phyloP scores from a whole-genome alignment of 345 rosid genomes.

The Boechera retrofracta region DNA sequence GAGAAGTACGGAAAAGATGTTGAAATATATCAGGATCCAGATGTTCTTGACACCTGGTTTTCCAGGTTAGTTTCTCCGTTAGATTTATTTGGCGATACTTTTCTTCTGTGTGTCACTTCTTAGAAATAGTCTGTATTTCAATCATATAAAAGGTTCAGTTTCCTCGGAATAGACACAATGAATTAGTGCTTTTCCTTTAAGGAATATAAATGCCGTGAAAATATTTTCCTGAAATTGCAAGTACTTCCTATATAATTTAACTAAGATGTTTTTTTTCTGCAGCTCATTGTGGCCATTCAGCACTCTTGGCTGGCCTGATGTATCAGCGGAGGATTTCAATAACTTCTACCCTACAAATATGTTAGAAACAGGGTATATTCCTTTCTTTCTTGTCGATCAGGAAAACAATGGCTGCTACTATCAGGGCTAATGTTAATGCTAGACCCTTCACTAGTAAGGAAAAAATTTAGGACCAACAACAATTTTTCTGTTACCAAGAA shows the following conservation, averaged over 20 bases:
- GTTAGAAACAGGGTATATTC: conserved; percentile 91
- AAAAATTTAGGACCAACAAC: conserved; percentile 22
- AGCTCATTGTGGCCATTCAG: conserved; percentile 98
- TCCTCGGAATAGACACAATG: background rate
- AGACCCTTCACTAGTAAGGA: background rate
- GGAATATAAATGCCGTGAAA: background rate
- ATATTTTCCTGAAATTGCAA: conserved; percentile 9
- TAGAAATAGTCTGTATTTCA: conserved; percentile 9
- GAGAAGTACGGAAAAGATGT: conserved; percentile 80
- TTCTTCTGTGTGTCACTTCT: conserved; percentile 3
- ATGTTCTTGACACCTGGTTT: conserved; percentile 99
- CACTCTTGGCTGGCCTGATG: conserved; percentile 98
- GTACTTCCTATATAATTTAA: conserved; percentile 11
- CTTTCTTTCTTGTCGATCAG: conserved; percentile 22
- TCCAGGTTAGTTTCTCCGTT: conserved; percentile 69
- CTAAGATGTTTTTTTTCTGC: conserved; percentile 38
- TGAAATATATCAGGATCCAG: conserved; percentile 93
- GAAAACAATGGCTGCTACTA: conserved; percentile 23
- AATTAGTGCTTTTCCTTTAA: background rate
- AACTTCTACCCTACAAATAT: conserved; percentile 89
- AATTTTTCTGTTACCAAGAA: conserved; percentile 7
- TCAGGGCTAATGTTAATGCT: conserved; percentile 26
- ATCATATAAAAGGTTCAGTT: conserved; percentile 11
- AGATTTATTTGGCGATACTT: background rate
- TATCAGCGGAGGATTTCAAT: conserved; percentile 70